Conservation (phyloP, 1,139 yeast species). For the Pichia sp. region DNA sequence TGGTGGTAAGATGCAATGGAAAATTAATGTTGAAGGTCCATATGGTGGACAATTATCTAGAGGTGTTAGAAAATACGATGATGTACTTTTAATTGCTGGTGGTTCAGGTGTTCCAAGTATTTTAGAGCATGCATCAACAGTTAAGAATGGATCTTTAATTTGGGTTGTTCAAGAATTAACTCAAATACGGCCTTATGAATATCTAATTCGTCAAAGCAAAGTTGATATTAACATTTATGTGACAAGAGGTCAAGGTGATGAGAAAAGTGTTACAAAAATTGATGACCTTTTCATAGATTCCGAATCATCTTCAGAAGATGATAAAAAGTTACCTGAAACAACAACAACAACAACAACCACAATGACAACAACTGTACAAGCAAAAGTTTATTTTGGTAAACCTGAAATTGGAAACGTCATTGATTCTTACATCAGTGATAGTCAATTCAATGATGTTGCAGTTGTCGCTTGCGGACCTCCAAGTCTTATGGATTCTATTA, state of each 20-base stretch:
- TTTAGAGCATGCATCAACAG: conserved; percentile 32
- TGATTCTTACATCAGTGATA: conserved; percentile 28
- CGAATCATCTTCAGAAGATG: not conserved
- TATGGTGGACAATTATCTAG: conserved; percentile 36
- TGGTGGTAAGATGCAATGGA: conserved; percentile 17
- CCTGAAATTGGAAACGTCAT: conserved; percentile 36
- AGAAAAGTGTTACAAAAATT: not conserved
- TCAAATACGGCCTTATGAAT: conserved; percentile 6
- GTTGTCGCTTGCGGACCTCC: conserved; percentile 42
- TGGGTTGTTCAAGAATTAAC: conserved; percentile 12
- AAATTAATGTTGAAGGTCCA: conserved; percentile 54
- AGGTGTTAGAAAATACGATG: conserved; percentile 39
- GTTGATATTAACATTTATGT: conserved; percentile 14
- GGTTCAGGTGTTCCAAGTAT: conserved; percentile 67
- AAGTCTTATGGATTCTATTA: conserved; percentile 35
- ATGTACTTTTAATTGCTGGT: conserved; percentile 45
- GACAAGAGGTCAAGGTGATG: conserved; percentile 10
- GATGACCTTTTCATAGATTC: too few species aligned
- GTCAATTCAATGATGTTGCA: conserved; percentile 32
- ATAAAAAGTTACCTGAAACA: too few species aligned
- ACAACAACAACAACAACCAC: too few species aligned
- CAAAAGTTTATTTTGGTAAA: conserved; percentile 23
- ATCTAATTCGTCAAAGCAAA: conserved; percentile 2
- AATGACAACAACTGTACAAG: too few species aligned
- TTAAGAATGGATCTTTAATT: conserved; percentile 7